Percentiles rank a stretch among this genome's conserved stretches.
These are phyloP conservation scores for Myriosclerotinia duriaeana DNA, from an alignment of 2,329 filamentous ascomycete genomes.

Conservation along the genomic window DNA sequence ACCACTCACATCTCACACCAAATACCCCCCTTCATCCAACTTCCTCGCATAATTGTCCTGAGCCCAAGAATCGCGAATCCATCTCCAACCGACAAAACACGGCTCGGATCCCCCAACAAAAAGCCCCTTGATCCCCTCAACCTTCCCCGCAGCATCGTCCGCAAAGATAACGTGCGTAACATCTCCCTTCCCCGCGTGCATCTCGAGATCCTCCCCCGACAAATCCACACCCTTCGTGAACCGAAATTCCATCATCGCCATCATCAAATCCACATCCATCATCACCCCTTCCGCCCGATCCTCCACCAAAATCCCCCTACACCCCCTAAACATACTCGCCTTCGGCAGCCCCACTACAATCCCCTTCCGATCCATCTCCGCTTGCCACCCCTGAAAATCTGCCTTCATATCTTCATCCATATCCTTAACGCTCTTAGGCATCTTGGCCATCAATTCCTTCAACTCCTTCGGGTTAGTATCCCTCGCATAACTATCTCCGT, in stretches of 20 bases:
- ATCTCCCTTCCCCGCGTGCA: slow-evolving; percentile 49
- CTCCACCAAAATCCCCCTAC: slow-evolving; percentile 42
- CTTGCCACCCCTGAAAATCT: slow-evolving; percentile 41
- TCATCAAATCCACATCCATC: slow-evolving; percentile 42
- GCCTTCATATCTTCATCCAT: slow-evolving; percentile 43
- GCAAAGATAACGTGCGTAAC: slow-evolving; percentile 73
- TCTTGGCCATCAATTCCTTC: slow-evolving; percentile 48
- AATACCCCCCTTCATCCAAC: slow-evolving; percentile 72
- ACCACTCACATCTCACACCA: slow-evolving; percentile 22
- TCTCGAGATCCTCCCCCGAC: slow-evolving; percentile 23
- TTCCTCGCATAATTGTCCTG: slow-evolving; percentile 60
- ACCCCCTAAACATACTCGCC: slow-evolving; percentile 52
- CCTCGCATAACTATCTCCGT: slow-evolving; percentile 79
- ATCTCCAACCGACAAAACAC: too few relatives aligned
- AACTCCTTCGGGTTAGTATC: slow-evolving; percentile 67
- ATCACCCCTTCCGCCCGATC: slow-evolving; percentile 25
- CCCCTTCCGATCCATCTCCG: slow-evolving; percentile 57
- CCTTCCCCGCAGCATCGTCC: slow-evolving; percentile 43
- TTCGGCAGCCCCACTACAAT: slow-evolving; percentile 48
- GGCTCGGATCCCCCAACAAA: too few relatives aligned
- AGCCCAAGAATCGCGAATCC: slow-evolving; percentile 79
- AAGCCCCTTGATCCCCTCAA: slow-evolving; percentile 44
- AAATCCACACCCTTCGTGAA: slow-evolving; percentile 67
- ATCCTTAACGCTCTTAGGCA: slow-evolving; percentile 42
- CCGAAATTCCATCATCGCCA: slow-evolving; percentile 57